Evolutionary conservation across 2,329 filamentous ascomycete species (phyloP), one percentile per base, ranked within the genome.

Genomic region (Diaporthe australafricana): DNA sequence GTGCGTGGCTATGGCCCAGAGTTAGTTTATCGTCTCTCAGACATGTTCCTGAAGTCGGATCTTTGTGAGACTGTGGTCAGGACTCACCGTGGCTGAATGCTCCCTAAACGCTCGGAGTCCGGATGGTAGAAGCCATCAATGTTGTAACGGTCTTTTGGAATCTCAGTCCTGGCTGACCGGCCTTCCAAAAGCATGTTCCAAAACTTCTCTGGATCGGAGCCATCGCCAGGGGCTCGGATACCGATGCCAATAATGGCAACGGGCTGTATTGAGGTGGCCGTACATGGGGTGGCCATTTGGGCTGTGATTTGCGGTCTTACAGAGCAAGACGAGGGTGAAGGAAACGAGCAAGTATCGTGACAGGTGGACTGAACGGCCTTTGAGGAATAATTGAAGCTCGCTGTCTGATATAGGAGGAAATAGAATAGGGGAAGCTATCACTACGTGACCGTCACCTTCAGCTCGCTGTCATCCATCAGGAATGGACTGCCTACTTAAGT

Each of bases 81-180:
- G 11, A 32, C 5, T 55, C 22, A 68, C 65, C 65, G 48, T 55
- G 38, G 50, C 16, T 68, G 50, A 5, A 68, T 68, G 11, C 65
- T 68, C 7, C 65, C 65, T 1, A 68, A 17, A 35, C 65, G 65
- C 65, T 68, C 65, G n/a, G 63, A 45, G 40, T 56, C 53, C 8
- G 62, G 57, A 45, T 71, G 38, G 14, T 87, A 90, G 77, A 94
- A 91, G 9, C 87, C 87, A 63, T 91, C 84, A 20, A 89, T 86
- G 74, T 93, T 89, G 81, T 93, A 94, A 0, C 92, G 87, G 74
- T 93, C 90, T 11, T 86, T 78, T 2, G 81, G 81, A 76, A 78
- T 82, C 17, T 73, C 65, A 1, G 78, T 80, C 75, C 78, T 76
- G 40, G 81, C 45, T 25, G 52, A 57, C 20, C 53, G 66, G 52